A percentile compares a stretch with the other conserved stretches of the same genome.
These are phyloP conservation scores for Sporothrix mexicana DNA, from an alignment of 2,329 filamentous ascomycete genomes.

Conservation along the genomic window DNA sequence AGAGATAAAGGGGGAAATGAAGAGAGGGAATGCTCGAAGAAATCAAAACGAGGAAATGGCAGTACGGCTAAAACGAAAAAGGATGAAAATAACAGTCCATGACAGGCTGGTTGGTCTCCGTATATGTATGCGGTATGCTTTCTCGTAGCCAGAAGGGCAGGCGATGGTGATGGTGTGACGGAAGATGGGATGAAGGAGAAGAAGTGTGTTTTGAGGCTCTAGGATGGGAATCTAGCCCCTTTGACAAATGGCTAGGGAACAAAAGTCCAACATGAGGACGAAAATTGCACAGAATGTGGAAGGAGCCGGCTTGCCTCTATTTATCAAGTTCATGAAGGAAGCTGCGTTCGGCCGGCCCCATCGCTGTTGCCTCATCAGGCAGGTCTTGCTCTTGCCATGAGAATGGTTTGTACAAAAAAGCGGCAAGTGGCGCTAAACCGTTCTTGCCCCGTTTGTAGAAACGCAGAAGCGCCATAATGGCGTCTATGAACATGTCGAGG, in stretches of 20 bases:
- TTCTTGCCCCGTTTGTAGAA: conserved; percentile 10
- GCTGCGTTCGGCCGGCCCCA: conserved; percentile 6
- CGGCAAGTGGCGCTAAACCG: conserved; percentile 27
- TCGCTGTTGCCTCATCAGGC: conserved; percentile 29
- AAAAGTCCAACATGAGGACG: neutral
- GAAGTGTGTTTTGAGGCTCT: neutral
- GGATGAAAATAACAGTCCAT: neutral
- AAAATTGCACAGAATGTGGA: neutral
- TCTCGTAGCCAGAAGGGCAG: neutral
- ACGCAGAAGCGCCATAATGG: conserved; percentile 33
- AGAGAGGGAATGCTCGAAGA: neutral
- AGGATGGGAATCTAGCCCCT: neutral
- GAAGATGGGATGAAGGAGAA: neutral
- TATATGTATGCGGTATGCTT: neutral
- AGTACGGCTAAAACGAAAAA: neutral
- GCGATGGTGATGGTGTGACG: neutral
- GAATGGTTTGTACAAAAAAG: neutral
- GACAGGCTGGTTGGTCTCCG: neutral
- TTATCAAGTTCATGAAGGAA: conserved; percentile 25
- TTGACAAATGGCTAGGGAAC: neutral
- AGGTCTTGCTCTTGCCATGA: neutral
- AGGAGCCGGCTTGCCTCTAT: conserved; percentile 28
- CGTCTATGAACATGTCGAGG: conserved; percentile 28
- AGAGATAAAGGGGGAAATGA: neutral
- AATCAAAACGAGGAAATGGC: neutral